phyloP scores from a whole-genome alignment of 371 early-diverging fungal genomes.

The Dipsacomyces acuminosporus region DNA sequence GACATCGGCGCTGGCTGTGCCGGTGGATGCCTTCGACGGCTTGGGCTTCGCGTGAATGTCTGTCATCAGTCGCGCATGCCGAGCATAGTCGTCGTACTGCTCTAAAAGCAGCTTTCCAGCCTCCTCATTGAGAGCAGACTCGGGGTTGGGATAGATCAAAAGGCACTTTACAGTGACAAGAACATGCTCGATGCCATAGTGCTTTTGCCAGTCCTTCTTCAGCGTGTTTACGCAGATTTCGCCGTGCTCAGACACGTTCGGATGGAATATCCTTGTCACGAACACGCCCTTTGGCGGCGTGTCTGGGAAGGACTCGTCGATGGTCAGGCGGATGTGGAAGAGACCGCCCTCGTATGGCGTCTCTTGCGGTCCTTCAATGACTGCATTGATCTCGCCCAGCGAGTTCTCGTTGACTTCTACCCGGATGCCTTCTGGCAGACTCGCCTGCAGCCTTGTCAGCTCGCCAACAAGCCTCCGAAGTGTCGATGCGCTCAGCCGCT shows the following conservation, averaged over 20 bases:
- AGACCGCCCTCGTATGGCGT: constrained; percentile 78
- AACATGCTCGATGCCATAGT: constrained; percentile 73
- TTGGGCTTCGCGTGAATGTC: constrained; percentile 60
- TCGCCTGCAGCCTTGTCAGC: constrained; percentile 51
- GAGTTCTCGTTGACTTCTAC: constrained; percentile 64
- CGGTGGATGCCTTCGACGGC: background rate
- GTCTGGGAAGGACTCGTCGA: constrained; percentile 64
- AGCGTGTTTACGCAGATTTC: constrained; percentile 91
- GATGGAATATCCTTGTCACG: constrained; percentile 88
- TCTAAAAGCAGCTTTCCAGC: constrained; percentile 84
- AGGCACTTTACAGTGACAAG: constrained; percentile 86
- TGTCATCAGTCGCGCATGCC: constrained; percentile 71
- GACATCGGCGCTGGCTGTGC: background rate
- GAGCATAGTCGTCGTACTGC: constrained; percentile 74
- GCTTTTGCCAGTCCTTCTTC: constrained; percentile 87
- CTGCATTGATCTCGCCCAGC: constrained; percentile 72
- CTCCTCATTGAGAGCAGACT: constrained; percentile 90
- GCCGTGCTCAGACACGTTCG: constrained; percentile 79
- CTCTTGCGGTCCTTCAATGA: constrained; percentile 79
- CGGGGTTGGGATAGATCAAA: constrained; percentile 88
- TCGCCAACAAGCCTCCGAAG: constrained; percentile 50
- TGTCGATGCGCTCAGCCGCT: constrained; percentile 20
- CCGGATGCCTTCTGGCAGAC: constrained; percentile 76
- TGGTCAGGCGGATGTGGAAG: constrained; percentile 60
- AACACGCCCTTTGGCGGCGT: constrained; percentile 74